Evolutionary conservation across 371 early-diverging fungal genomes (phyloP).

Genomic region (Lichtheimia ornata): DNA sequence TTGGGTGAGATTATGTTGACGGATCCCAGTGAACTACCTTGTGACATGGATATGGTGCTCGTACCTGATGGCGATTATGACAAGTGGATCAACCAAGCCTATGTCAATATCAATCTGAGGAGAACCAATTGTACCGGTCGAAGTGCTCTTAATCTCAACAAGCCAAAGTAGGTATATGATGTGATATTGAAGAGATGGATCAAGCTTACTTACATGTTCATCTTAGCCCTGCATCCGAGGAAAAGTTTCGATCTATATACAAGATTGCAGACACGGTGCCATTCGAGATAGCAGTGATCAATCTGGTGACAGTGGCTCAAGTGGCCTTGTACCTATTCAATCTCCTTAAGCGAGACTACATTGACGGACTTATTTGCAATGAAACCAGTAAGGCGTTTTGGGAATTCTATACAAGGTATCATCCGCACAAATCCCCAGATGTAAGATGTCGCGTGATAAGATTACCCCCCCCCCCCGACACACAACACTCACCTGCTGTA

Average conservation of each 20-base stretch:
- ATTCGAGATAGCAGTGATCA: slow-evolving; percentile 60
- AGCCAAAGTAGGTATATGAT: slow-evolving; percentile 50
- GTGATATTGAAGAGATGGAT: background rate
- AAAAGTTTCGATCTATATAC: slow-evolving; percentile 65
- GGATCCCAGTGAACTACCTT: slow-evolving; percentile 58
- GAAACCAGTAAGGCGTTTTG: slow-evolving; percentile 57
- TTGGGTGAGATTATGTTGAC: slow-evolving; percentile 61
- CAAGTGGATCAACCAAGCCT: slow-evolving; percentile 52
- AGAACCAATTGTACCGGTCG: slow-evolving; percentile 65
- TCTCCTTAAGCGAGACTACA: slow-evolving; percentile 44
- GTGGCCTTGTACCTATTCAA: slow-evolving; percentile 57
- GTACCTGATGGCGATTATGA: slow-evolving; percentile 70
- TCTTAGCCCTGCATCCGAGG: slow-evolving; percentile 62
- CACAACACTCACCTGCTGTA: too few species aligned
- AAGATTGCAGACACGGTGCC: slow-evolving; percentile 56
- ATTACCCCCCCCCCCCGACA: background rate
- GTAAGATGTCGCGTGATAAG: slow-evolving; percentile 26
- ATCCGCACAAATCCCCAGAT: slow-evolving; percentile 50
- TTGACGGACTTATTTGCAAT: slow-evolving; percentile 65
- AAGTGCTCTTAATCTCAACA: slow-evolving; percentile 61
- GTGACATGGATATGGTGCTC: slow-evolving; percentile 62
- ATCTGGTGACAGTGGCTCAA: slow-evolving; percentile 56
- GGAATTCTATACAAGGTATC: slow-evolving; percentile 50
- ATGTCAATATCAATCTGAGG: slow-evolving; percentile 64
- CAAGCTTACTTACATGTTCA: background rate